Evolutionary conservation across 2,329 filamentous ascomycete genomes (phyloP).

Genomic region (Diplocarpon rosae): DNA sequence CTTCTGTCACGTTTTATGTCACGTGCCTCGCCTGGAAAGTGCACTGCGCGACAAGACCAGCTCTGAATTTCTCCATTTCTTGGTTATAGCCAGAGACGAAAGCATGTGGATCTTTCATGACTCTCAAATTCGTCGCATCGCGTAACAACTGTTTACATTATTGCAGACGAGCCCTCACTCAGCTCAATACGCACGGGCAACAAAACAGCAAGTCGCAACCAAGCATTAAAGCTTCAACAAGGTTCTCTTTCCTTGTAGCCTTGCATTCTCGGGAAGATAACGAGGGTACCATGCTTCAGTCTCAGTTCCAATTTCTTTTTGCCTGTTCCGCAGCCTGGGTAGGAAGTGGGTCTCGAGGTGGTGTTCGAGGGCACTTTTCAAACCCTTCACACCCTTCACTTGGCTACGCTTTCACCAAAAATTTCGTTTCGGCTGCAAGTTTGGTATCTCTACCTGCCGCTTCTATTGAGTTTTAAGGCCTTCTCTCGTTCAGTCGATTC

Average conservation of each 20-base stretch:
- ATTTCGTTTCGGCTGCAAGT: not conserved
- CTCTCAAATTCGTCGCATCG: no score
- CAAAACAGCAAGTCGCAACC: not conserved
- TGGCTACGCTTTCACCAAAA: not conserved
- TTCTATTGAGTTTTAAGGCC: not conserved
- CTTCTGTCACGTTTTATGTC: no score
- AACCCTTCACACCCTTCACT: not conserved
- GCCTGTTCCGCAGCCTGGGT: not conserved
- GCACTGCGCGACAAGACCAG: no score
- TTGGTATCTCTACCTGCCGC: not conserved
- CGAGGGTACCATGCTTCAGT: constrained; percentile 2
- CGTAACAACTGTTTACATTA: not conserved
- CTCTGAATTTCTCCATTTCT: no score
- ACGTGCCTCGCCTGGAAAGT: no score
- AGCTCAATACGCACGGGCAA: no score
- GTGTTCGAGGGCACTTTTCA: not conserved
- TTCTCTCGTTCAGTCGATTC: not conserved
- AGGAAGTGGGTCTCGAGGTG: not conserved
- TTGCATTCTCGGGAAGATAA: not conserved
- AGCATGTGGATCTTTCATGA: no score
- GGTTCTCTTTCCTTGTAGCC: not conserved
- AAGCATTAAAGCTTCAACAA: not conserved
- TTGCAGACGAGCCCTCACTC: not conserved
- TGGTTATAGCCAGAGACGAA: no score
- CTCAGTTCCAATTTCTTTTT: not conserved